Conservation (phyloP, 768 basidiomycete genomes). For the Hemileccinum impolitum region DNA sequence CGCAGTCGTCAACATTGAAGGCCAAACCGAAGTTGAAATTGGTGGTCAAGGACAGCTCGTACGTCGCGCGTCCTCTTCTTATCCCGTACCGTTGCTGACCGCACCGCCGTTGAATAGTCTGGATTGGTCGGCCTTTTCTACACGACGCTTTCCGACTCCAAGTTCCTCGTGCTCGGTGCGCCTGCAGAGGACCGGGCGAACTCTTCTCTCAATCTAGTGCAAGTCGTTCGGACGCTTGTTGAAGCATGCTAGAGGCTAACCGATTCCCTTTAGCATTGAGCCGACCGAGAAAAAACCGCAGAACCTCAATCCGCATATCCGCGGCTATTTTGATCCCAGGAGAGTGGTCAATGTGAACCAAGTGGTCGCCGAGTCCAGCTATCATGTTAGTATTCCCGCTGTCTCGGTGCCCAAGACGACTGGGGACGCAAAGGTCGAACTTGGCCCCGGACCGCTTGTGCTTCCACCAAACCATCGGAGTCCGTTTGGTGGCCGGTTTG, state of each 20-base stretch:
- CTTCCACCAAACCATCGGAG: conserved; percentile 8
- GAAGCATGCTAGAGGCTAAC: not conserved
- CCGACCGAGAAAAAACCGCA: conserved; percentile 27
- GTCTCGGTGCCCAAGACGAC: conserved; percentile 17
- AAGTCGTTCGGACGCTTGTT: conserved; percentile 8
- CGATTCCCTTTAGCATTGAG: conserved; percentile 19
- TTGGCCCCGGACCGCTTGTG: conserved; percentile 14
- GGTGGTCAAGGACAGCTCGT: conserved; percentile 28
- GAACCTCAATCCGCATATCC: conserved; percentile 14
- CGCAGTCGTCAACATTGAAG: conserved; percentile 24
- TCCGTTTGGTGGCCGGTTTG: conserved; percentile 19
- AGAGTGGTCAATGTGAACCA: conserved; percentile 33
- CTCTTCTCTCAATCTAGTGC: conserved; percentile 41
- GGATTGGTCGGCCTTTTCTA: conserved; percentile 38
- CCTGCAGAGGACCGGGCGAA: conserved; percentile 29
- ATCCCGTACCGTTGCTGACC: not conserved
- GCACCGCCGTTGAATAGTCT: conserved; percentile 8
- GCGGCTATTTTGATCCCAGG: conserved; percentile 35
- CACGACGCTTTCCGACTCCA: conserved; percentile 33
- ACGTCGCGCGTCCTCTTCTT: not conserved
- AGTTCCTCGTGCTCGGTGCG: conserved; percentile 32
- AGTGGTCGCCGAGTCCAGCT: conserved; percentile 26
- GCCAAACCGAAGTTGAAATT: conserved; percentile 24
- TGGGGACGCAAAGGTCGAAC: conserved; percentile 15
- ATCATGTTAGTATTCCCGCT: conserved; percentile 23